Percentiles rank a stretch among this genome's conserved stretches.
phyloP scores from a whole-genome alignment of 2,329 filamentous ascomycete species.

The Aureobasidium pullulans region DNA sequence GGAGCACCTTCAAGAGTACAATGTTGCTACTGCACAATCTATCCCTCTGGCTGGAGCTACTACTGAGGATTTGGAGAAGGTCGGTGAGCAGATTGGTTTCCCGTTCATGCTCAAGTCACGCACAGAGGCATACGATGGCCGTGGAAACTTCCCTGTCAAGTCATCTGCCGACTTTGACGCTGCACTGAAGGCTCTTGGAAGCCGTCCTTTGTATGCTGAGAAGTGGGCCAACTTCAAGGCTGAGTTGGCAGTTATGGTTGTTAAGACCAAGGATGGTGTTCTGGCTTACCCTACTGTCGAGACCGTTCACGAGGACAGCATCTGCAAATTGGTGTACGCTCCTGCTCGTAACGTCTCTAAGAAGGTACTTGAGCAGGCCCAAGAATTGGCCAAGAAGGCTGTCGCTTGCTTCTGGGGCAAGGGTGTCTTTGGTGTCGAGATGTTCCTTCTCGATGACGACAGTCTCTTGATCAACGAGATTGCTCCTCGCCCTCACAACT shows the following conservation, averaged over 20 bases:
- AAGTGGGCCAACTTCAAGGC: conserved; percentile 79
- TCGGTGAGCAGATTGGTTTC: conserved; percentile 61
- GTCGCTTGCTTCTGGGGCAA: conserved; percentile 76
- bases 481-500: conserved; percentile 79
- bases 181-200: conserved; percentile 62
- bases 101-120: conserved; percentile 90
- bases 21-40: conserved; percentile 66
- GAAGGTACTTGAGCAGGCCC: conserved; percentile 56
- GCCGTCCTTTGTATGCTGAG: conserved; percentile 75
- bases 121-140: conserved; percentile 88
- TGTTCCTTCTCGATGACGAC: conserved; percentile 75
- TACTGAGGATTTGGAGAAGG: conserved; percentile 53
- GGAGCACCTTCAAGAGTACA: conserved; percentile 60
- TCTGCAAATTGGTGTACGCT: conserved; percentile 87
- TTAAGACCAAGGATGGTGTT: conserved; percentile 70
- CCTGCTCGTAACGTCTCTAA: conserved; percentile 66
- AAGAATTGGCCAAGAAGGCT: conserved; percentile 70
- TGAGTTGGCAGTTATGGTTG: conserved; percentile 90
- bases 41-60: conserved; percentile 56
- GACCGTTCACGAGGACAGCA: conserved; percentile 89
- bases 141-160: conserved; percentile 62
- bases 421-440: conserved; percentile 92
- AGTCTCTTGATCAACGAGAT: conserved; percentile 78
- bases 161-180: conserved; percentile 51
- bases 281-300: conserved; percentile 85